Evolutionary conservation across 352 stramenopile species (phyloP).

Genomic region (Achlya hypogyna): DNA sequence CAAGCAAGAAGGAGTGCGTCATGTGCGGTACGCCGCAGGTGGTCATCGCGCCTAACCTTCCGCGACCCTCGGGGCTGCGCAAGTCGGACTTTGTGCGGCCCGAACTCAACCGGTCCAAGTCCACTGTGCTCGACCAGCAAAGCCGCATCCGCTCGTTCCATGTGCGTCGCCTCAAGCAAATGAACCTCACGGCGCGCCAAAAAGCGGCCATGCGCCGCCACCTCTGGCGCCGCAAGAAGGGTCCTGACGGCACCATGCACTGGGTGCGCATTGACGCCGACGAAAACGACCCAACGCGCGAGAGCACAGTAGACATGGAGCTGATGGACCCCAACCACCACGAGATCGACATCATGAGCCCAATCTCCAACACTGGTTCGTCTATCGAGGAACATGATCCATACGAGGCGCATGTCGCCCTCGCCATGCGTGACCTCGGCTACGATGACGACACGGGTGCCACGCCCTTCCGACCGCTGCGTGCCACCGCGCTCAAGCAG

Average conservation of each 20-base stretch:
- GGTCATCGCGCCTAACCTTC: constrained; percentile 44
- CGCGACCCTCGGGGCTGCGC: constrained; percentile 58
- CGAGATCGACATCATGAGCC: constrained; percentile 9
- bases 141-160: constrained; percentile 76
- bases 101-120: constrained; percentile 29
- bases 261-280: constrained; percentile 71
- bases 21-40: constrained; percentile 75
- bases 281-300: constrained; percentile 14
- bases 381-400: constrained; percentile 56
- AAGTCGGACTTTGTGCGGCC: constrained; percentile 43
- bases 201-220: constrained; percentile 69
- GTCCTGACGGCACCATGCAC: constrained; percentile 59
- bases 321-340: constrained; percentile 26
- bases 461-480: constrained; percentile 58
- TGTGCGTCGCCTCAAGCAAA: constrained; percentile 75
- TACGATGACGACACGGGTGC: constrained; percentile 28
- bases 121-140: constrained; percentile 72
- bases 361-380: constrained; percentile 14
- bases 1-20: constrained; percentile 66
- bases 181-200: constrained; percentile 70
- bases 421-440: constrained; percentile 70
- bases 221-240: constrained; percentile 64
- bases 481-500: constrained; percentile 62
- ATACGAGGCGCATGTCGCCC: constrained; percentile 37
- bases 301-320: constrained; percentile 16